Evolutionary conservation across 1,284 basidiomycete species (phyloP), one percentile per base, ranked within the genome.

Genomic region (Cryptococcus wingfieldii): DNA sequence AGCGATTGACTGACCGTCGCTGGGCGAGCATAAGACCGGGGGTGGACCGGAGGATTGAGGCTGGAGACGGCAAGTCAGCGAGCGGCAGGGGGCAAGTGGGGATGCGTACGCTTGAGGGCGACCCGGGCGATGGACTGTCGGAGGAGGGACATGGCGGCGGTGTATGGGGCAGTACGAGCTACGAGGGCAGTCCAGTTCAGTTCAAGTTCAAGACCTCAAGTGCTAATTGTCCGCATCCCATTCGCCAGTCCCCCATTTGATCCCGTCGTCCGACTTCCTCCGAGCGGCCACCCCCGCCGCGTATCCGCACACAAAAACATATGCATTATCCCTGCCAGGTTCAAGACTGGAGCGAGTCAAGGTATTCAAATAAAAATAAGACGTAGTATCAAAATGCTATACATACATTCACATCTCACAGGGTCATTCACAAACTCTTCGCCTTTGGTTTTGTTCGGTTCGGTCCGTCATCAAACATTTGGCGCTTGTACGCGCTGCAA

Each of bases 1-100:
- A 38, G 18, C 7, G 5, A 25, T 13, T 4, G 13, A 61, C 61
- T 58, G 42, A 63, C 62, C 64, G 52, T 53, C 62, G 54, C 51
- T 63, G 65, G 39, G 62, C 56, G 19, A 63, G 60, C 54, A 62
- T 50, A 19, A 64, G 42, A 27, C 61, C 55, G n/a, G 65, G 61
- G 25, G 53, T 54, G 14, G 61, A 59, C 37, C 62, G 55, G 34
- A 66, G 60, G 42, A 56, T 57, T n/a, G 64, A 63, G 31, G 62
- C 64, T 63, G 45, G 25, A 18, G 16, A 25, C 27, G 43, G 9
- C n/a, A 45, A 34, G 34, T 54, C 51, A 58, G 52, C 38, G 7
- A 37, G 44, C 25, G 19, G n/a, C 31, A 27, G 25, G n/a, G 34
- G 12, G 9, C 37, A 25, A 4, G 13, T 3, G 2, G n/a, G 27